A percentile compares a stretch with the other conserved stretches of the same genome.
phyloP scores from a whole-genome alignment of 345 rosid species.

The Nephelium lappaceum region DNA sequence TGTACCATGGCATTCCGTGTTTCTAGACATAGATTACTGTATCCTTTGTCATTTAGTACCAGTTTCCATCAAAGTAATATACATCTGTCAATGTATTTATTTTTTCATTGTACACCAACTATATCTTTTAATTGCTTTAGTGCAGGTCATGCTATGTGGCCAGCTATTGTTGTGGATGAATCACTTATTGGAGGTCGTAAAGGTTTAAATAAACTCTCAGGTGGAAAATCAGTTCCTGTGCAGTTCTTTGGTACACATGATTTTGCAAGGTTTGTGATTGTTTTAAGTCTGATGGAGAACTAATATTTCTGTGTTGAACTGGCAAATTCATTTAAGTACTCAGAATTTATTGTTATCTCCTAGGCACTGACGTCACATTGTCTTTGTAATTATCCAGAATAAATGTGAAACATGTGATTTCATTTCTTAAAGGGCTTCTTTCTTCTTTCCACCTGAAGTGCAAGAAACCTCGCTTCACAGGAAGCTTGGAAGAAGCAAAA shows the following conservation, averaged over 20 bases:
- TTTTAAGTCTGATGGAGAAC: slow-evolving; percentile 14
- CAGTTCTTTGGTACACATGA: slow-evolving; percentile 99
- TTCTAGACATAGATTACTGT: not conserved
- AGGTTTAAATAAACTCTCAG: slow-evolving; percentile 56
- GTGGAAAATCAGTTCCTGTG: slow-evolving; percentile 67
- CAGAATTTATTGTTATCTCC: slow-evolving; percentile 17
- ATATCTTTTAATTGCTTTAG: slow-evolving; percentile 40
- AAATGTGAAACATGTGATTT: slow-evolving; percentile 75
- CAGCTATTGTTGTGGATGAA: slow-evolving; percentile 89
- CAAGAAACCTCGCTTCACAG: slow-evolving; percentile 77
- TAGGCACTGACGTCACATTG: slow-evolving; percentile 19
- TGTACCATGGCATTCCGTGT: not conserved
- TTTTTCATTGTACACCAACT: slow-evolving; percentile 23
- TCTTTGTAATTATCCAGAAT: slow-evolving; percentile 57
- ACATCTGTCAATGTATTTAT: not conserved
- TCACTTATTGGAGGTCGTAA: slow-evolving; percentile 59
- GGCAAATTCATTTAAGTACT: not conserved
- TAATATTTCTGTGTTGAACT: not conserved
- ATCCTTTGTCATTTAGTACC: not conserved
- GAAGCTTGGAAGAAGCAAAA: slow-evolving; percentile 89
- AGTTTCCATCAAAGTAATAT: not conserved
- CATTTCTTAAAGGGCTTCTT: slow-evolving; percentile 93
- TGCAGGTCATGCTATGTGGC: slow-evolving; percentile 98
- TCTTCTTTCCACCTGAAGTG: slow-evolving; percentile 84
- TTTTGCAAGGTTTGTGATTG: slow-evolving; percentile 81